Conservation (phyloP, 2,329 filamentous ascomycete genomes). For the Coniochaeta prunicola region DNA sequence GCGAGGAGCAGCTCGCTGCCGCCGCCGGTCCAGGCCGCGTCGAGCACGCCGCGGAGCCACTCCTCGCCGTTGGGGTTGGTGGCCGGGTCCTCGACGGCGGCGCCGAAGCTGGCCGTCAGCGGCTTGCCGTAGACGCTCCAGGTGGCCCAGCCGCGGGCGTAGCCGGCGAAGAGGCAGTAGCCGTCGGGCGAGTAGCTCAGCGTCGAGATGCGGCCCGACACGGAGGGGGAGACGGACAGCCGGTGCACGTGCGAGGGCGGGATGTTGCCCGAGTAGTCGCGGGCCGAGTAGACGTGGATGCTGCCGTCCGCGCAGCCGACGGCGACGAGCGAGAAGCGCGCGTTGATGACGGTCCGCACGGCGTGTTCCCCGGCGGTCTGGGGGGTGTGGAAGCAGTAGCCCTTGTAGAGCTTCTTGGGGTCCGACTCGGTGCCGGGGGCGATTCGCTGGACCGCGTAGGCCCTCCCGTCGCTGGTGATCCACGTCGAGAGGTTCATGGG, state of each 20-base stretch:
- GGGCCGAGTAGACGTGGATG: slow-evolving; percentile 83
- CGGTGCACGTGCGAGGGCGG: slow-evolving; percentile 74
- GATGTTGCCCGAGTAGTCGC: slow-evolving; percentile 90
- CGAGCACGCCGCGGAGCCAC: slow-evolving; percentile 74
- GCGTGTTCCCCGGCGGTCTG: slow-evolving; percentile 53
- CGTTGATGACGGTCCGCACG: slow-evolving; percentile 77
- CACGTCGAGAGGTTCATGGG: slow-evolving; percentile 95
- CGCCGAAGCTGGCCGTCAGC: slow-evolving; percentile 74
- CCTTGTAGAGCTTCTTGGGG: slow-evolving; percentile 68
- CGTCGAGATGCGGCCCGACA: slow-evolving; percentile 65
- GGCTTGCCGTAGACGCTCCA: slow-evolving; percentile 98
- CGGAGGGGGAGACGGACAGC: slow-evolving; percentile 57
- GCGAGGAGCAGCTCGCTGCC: slow-evolving; percentile 80
- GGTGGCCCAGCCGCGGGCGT: slow-evolving; percentile 85
- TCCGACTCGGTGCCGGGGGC: slow-evolving; percentile 28
- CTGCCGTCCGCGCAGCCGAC: slow-evolving; percentile 74
- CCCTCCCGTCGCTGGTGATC: slow-evolving; percentile 81
- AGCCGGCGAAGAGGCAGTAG: slow-evolving; percentile 91
- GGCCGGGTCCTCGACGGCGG: slow-evolving; percentile 55
- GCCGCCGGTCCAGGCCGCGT: slow-evolving; percentile 80
- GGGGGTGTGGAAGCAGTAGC: slow-evolving; percentile 83
- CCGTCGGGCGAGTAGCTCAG: slow-evolving; percentile 89
- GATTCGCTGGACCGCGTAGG: slow-evolving; percentile 81
- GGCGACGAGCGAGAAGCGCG: slow-evolving; percentile 87
- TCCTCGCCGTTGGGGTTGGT: slow-evolving; percentile 67